Base-by-base conservation (phyloP, 768 basidiomycete genomes). In the Naematelia encephala region DNA sequence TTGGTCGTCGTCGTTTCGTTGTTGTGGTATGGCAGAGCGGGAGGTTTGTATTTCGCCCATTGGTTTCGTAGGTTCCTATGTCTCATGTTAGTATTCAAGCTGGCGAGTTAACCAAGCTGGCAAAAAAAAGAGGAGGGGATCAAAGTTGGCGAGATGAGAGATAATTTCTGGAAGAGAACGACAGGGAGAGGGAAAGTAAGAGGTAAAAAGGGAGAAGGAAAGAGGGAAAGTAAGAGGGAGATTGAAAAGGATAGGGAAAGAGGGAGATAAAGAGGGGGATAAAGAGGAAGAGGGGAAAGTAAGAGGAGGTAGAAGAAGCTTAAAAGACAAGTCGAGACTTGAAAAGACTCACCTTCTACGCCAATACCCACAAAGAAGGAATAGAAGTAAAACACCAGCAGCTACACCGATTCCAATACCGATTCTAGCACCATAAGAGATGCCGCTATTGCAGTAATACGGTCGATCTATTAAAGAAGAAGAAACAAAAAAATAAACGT, bases 391-490 rank as follows among this genome's bases (percentile, higher is more conserved):
- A 4, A 73, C 65, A 45, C 51, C 70, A 13, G 56, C 68, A 4
- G 70, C 76, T 5, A 76, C 51, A 51, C 70, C 75, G 19, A 74
- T 54, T 54, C 74, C 76, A 54, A 77, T 74, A 56, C 74, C 76
- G 19, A 69, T 62, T 19, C 76, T 51, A 5, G 74, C 70, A 12
- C 71, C 71, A 53, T 69, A 63, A 3, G 50, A 25, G 0, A 77
- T 51, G 0, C 74, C 74, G 43, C 50, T 53, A 26, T 59, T 46
- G 54, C 71, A 69, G 43, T 68, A 67, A 34, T 68, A 67, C 23
- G 62, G 27, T 10, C 63, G 51, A 29, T 56, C 62, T 63, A 28
- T 16, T 22, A 10, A n/a, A n/a, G n/a, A n/a, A n/a, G n/a, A n/a
- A n/a, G n/a, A n/a, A n/a, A n/a, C n/a, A n/a, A n/a, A n/a, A n/a